phyloP scores from a whole-genome alignment of 768 basidiomycete species.

The Phylloporus rhodoxanthus region DNA sequence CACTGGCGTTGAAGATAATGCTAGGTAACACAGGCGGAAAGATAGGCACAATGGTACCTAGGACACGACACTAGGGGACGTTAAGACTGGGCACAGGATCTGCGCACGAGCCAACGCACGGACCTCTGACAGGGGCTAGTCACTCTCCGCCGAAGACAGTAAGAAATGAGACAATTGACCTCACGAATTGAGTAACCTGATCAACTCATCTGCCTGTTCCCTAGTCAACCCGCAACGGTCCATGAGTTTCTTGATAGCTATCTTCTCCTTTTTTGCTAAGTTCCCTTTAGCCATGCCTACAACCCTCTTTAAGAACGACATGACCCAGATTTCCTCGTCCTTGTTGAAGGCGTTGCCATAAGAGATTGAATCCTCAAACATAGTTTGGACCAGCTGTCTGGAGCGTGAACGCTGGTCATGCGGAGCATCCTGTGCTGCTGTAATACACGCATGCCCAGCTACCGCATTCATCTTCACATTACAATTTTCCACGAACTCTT shows the following conservation, averaged over 20 bases:
- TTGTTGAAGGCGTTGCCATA: slow-evolving; percentile 11
- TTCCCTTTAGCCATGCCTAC: slow-evolving; percentile 13
- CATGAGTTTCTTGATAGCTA: slow-evolving; percentile 8
- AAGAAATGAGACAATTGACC: neutral
- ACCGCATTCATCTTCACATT: slow-evolving; percentile 7
- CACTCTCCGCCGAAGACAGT: too few species aligned
- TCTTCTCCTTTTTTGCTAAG: slow-evolving; percentile 5
- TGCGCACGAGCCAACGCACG: too few species aligned
- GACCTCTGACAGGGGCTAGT: too few species aligned
- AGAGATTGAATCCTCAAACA: slow-evolving; percentile 22
- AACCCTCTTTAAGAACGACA: slow-evolving; percentile 20
- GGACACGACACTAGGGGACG: too few species aligned
- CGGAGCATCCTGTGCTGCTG: slow-evolving; percentile 9
- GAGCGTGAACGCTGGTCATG: slow-evolving; percentile 5
- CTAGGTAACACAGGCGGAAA: too few species aligned
- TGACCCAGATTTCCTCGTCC: slow-evolving; percentile 18
- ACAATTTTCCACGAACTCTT: slow-evolving; percentile 8
- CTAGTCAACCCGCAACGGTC: slow-evolving; percentile 14
- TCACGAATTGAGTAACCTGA: slow-evolving; percentile 5
- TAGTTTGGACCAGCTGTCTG: slow-evolving; percentile 10
- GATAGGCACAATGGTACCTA: too few species aligned
- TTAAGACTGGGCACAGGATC: too few species aligned
- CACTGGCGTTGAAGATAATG: too few species aligned
- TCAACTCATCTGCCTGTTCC: slow-evolving; percentile 18
- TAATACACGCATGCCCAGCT: slow-evolving; percentile 30